phyloP scores from a whole-genome alignment of 257 asterid species.

The Salvia hispanica region DNA sequence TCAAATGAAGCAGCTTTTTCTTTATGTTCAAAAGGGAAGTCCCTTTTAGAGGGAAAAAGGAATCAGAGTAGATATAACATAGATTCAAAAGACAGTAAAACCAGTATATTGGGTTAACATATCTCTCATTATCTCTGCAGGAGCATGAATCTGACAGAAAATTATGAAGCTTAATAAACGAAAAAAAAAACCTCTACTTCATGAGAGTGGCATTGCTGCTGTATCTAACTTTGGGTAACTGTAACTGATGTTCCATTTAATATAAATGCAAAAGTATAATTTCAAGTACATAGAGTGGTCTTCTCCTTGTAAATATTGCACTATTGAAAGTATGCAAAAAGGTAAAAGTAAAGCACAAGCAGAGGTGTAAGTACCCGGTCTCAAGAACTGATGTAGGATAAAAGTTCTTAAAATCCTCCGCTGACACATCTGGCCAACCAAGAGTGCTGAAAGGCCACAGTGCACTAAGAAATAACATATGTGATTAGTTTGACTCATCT shows the following conservation, averaged over 20 bases:
- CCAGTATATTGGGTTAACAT: conserved; percentile 16
- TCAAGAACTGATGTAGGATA: conserved; percentile 96
- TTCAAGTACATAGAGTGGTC: conserved; percentile 3
- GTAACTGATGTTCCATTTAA: conserved; percentile 11
- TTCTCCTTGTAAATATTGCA: conserved; percentile 17
- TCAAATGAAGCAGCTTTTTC: conserved; percentile 37
- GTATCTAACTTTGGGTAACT: conserved; percentile 12
- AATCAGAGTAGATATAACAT: not conserved
- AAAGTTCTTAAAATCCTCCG: conserved; percentile 73
- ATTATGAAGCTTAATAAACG: not conserved
- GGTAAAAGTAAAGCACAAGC: conserved; percentile 21
- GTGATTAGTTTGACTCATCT: conserved; percentile 30
- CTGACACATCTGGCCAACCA: conserved; percentile 94
- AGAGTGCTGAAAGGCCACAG: conserved; percentile 99
- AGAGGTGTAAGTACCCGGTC: conserved; percentile 69
- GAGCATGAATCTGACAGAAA: not conserved
- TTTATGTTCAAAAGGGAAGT: conserved; percentile 11
- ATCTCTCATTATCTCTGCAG: not conserved
- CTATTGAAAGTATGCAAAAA: conserved; percentile 10
- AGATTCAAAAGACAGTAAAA: conserved; percentile 5
- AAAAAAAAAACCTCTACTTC: not conserved
- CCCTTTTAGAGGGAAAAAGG: conserved; percentile 15
- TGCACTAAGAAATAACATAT: conserved; percentile 53
- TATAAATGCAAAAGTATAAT: not conserved
- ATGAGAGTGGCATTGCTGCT: conserved; percentile 16